Percentiles rank a stretch among this genome's conserved stretches.
These are phyloP conservation scores for Aphanocladium album DNA, from an alignment of 2,329 filamentous ascomycete genomes.

Conservation along the genomic window DNA sequence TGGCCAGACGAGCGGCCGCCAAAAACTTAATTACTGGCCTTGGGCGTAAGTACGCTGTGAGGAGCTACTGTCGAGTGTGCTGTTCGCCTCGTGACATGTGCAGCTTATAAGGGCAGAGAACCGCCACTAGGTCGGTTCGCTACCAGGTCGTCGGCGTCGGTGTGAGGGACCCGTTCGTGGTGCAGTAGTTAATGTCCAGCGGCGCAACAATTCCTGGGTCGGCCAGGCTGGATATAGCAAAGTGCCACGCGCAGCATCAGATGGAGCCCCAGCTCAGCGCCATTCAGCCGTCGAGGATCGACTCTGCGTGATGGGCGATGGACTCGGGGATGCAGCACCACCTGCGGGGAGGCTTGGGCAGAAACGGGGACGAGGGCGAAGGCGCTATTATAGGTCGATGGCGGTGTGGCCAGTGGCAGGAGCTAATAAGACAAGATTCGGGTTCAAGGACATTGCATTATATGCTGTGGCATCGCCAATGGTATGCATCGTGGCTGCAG, in stretches of 20 bases:
- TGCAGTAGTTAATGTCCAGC: neutral
- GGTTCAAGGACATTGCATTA: neutral
- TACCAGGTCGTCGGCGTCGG: neutral
- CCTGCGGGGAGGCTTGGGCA: slow-evolving; percentile 8
- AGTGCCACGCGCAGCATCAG: neutral
- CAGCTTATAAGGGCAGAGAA: neutral
- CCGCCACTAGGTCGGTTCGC: neutral
- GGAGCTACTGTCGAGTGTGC: neutral
- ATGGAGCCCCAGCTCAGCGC: neutral
- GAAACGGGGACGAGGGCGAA: slow-evolving; percentile 3
- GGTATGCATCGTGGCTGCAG: neutral
- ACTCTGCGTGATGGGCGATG: slow-evolving; percentile 10
- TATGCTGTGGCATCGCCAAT: neutral
- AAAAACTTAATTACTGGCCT: neutral
- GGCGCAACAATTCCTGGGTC: neutral
- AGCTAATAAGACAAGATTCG: neutral
- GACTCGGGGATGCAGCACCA: neutral
- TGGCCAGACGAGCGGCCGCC: slow-evolving; percentile 10
- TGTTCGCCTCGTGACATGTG: slow-evolving; percentile 6
- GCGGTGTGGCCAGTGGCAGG: neutral
- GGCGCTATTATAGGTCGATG: neutral
- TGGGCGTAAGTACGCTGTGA: neutral
- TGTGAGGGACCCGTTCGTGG: neutral
- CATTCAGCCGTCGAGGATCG: slow-evolving; percentile 9
- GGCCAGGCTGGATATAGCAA: slow-evolving; percentile 1